These are phyloP conservation scores for Themeda triandra DNA, from an alignment of 176 grass and related monocot genomes.

Conservation along the genomic window DNA sequence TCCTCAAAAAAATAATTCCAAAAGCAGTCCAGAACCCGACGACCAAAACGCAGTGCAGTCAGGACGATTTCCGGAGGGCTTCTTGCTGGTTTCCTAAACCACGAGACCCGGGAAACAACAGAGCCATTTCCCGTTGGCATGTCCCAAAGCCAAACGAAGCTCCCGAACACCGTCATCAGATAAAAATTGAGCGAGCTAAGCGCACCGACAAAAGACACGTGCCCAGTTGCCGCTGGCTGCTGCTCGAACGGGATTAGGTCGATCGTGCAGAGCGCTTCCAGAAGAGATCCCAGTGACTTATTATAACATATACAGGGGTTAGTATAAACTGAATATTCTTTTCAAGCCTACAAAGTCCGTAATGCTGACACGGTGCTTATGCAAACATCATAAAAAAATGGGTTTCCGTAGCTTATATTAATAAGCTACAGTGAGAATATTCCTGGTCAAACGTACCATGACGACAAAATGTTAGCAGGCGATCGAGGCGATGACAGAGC, in stretches of 20 bases:
- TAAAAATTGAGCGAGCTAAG: no score
- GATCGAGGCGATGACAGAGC: no score
- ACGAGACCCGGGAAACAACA: background rate
- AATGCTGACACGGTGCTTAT: slow-evolving; percentile 20
- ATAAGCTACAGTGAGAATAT: background rate
- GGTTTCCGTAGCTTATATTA: background rate
- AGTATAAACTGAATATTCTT: background rate
- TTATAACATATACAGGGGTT: no score
- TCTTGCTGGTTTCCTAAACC: slow-evolving; percentile 19
- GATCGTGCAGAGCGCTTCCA: background rate
- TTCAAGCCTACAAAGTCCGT: background rate
- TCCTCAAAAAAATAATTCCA: no score
- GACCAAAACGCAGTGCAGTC: background rate
- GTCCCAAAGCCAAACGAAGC: background rate
- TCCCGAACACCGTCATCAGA: no score
- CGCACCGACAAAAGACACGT: background rate
- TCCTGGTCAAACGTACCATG: background rate
- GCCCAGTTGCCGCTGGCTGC: no score
- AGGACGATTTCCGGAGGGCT: background rate
- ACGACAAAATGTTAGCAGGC: no score
- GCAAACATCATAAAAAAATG: background rate
- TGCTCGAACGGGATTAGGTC: background rate
- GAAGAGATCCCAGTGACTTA: background rate
- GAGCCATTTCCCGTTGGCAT: background rate
- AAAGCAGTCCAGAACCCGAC: background rate